Conservation (phyloP, 352 stramenopile genomes). For the Globisporangium parvum region DNA sequence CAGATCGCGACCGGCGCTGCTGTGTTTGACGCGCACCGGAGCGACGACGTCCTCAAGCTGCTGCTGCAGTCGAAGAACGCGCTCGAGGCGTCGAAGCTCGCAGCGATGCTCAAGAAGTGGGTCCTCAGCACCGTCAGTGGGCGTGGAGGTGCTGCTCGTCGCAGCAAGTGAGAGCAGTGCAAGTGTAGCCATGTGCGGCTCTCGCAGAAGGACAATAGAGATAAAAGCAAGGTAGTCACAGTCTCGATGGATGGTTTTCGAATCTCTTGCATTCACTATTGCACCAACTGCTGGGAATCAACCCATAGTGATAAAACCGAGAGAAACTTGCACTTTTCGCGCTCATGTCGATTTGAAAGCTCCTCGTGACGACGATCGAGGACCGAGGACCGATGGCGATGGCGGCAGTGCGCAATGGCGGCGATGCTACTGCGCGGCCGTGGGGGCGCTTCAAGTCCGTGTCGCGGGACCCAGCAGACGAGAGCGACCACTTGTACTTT, state of each 20-base stretch:
- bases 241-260: too few relatives aligned
- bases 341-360: neutral
- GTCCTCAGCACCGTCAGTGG: neutral
- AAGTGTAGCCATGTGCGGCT: too few relatives aligned
- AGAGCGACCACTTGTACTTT: constrained; percentile 69
- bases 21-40: constrained; percentile 14
- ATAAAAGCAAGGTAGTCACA: too few relatives aligned
- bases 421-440: constrained; percentile 14
- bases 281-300: neutral
- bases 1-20: constrained; percentile 39
- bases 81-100: constrained; percentile 41
- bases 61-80: constrained; percentile 48
- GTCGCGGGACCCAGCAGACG: constrained; percentile 39
- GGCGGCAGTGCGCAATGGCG: neutral
- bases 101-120: constrained; percentile 42
- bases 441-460: constrained; percentile 65
- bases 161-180: too few relatives aligned
- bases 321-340: neutral
- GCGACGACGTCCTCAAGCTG: constrained; percentile 47
- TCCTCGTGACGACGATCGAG: neutral
- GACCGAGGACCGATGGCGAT: neutral
- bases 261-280: neutral
- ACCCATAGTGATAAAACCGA: neutral
- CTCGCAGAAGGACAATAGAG: too few relatives aligned
- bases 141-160: neutral